Base-by-base conservation (phyloP, 1,139 yeast species). In the Geotrichum reessii region DNA sequence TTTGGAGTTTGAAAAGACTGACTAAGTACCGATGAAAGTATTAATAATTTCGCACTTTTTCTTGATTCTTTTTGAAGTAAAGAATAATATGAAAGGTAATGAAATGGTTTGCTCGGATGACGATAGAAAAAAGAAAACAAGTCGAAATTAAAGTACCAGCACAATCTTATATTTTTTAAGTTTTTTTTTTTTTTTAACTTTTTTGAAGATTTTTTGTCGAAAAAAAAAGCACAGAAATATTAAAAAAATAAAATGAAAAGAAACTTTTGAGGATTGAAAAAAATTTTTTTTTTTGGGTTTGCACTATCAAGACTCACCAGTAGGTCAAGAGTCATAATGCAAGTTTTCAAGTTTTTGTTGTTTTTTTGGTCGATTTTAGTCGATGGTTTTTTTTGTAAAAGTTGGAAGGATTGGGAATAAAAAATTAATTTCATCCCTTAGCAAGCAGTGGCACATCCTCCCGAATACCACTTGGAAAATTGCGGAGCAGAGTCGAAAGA, bases 401-500 rank as follows among this genome's bases (percentile, higher is more conserved):
- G 14, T 27, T 48, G 27, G n/a, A 17, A 19, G 40, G 21, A 2
- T 17, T 25, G 28, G n/a, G 8, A 8, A 37, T 37, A 8, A 37
- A 19, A 37, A 37, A 7, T n/a, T 5, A 37, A 37, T 37, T 19
- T 3, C 44, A 37, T 19, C 19, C 44, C 14, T 56, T 44, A 58
- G 44, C 57, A 58, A 28, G 59, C 61, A 28, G 59, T 55, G 14
- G 61, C 59, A 19, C 58, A 56, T 24, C 55, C 50, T 37, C 44
- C 44, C 6, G 44, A 37, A 40, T 56, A 56, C 59, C 62, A 57
- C 52, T 52, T 51, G 17, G 54, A 47, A n/a, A 50, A 47, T 25
- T 57, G 59, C n/a, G 56, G 57, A 37, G 55, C 55, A 55, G 55
- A 50, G 46, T 57, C 60, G 48, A 55, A 57, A 11, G 58, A 53